Evolutionary conservation across 1,284 basidiomycete species (phyloP).

Genomic region (Cutaneotrichosporon daszewskae): DNA sequence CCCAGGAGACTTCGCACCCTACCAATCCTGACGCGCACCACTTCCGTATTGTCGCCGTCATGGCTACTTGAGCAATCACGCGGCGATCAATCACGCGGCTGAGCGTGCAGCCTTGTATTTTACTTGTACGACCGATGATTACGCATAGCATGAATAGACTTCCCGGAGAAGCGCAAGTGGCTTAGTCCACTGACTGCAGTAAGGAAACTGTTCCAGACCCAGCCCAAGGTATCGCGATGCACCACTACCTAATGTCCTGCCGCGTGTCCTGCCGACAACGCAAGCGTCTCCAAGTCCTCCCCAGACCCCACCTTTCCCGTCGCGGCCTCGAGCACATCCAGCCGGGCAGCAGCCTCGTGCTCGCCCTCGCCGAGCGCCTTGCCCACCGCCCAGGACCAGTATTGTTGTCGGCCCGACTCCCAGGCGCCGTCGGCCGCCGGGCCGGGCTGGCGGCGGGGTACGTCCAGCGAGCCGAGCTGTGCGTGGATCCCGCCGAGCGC

Average conservation of each 20-base stretch:
- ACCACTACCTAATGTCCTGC: no score
- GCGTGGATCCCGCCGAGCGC: slow-evolving; percentile 29
- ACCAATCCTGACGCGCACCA: slow-evolving; percentile 41
- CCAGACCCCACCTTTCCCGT: slow-evolving; percentile 17
- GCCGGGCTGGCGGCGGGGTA: background rate
- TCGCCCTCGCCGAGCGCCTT: slow-evolving; percentile 21
- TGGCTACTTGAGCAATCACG: slow-evolving; percentile 40
- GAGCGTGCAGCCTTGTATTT: no score
- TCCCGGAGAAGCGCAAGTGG: no score
- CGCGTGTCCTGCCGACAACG: no score
- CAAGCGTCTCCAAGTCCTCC: slow-evolving; percentile 21
- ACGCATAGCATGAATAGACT: no score
- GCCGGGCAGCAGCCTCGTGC: slow-evolving; percentile 7
- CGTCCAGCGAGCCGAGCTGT: slow-evolving; percentile 28
- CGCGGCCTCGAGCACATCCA: slow-evolving; percentile 17
- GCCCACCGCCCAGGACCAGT: slow-evolving; percentile 43
- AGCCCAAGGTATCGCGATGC: no score
- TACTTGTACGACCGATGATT: no score
- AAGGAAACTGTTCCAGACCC: no score
- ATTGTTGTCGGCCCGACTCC: slow-evolving; percentile 46
- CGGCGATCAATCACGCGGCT: no score
- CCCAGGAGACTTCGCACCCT: slow-evolving; percentile 41
- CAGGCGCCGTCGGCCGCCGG: slow-evolving; percentile 23
- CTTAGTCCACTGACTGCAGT: background rate
- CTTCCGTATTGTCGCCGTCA: slow-evolving; percentile 48